These are phyloP conservation scores for Nakaseomyces bracarensis DNA, from an alignment of 1,139 yeast species.

Conservation along the genomic window DNA sequence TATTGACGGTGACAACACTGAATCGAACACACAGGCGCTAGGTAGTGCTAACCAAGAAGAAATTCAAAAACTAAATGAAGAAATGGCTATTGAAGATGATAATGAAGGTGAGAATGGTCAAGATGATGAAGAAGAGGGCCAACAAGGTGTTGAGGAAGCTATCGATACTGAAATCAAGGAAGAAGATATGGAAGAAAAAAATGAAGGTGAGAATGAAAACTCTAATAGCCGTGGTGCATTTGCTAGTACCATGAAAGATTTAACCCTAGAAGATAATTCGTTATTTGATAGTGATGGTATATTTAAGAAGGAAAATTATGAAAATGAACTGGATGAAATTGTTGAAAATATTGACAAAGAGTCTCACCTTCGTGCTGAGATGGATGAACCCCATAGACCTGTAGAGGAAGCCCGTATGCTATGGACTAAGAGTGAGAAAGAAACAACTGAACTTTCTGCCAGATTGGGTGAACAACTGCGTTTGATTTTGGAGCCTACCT, in stretches of 20 bases:
- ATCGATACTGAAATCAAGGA: slow-evolving; percentile 16
- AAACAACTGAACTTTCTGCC: slow-evolving; percentile 81
- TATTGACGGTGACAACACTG: slow-evolving; percentile 72
- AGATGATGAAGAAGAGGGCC: background rate
- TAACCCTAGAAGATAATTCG: slow-evolving; percentile 1
- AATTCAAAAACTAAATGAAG: slow-evolving; percentile 68
- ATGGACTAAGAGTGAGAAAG: slow-evolving; percentile 76
- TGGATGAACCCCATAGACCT: slow-evolving; percentile 40
- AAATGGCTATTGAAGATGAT: slow-evolving; percentile 78
- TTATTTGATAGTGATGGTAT: slow-evolving; percentile 25
- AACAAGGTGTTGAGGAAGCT: slow-evolving; percentile 8
- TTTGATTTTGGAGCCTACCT: slow-evolving; percentile 86
- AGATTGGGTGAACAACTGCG: slow-evolving; percentile 88
- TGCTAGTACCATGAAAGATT: slow-evolving; percentile 31
- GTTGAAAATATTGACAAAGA: slow-evolving; percentile 31
- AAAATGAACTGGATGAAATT: slow-evolving; percentile 32
- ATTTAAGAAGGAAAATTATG: slow-evolving; percentile 32
- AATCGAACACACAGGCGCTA: slow-evolving; percentile 77
- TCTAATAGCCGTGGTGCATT: slow-evolving; percentile 48
- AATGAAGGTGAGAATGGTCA: slow-evolving; percentile 29
- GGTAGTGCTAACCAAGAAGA: slow-evolving; percentile 86
- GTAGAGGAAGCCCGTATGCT: slow-evolving; percentile 62
- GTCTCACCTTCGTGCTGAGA: slow-evolving; percentile 23
- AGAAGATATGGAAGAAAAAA: slow-evolving; percentile 18
- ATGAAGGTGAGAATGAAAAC: slow-evolving; percentile 36